A percentile compares a stretch with the other conserved stretches of the same genome.
Conservation (phyloP, 305 asterid species). For the Rubia balearica region DNA sequence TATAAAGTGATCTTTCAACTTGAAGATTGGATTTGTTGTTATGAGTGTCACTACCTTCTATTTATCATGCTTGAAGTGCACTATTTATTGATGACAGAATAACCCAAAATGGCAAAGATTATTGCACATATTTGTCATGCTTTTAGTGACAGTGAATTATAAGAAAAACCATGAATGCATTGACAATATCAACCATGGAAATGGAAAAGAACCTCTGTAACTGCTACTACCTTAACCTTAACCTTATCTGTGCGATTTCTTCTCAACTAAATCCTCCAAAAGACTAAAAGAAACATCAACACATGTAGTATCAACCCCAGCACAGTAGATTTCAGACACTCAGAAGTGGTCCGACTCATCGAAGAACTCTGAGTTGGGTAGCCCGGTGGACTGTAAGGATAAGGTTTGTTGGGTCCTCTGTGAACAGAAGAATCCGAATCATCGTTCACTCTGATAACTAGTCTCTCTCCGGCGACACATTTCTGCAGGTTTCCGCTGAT, state of each 20-base stretch:
- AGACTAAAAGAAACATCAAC: background rate
- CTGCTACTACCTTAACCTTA: background rate
- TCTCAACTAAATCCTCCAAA: background rate
- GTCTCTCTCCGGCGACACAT: background rate
- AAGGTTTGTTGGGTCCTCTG: too few relatives aligned
- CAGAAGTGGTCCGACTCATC: background rate
- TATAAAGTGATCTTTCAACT: background rate
- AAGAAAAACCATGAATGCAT: background rate
- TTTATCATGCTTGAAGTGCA: background rate
- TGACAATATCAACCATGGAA: too few relatives aligned
- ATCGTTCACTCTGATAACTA: background rate
- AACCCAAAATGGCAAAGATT: background rate
- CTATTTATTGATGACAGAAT: background rate
- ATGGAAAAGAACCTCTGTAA: too few relatives aligned
- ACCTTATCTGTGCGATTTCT: background rate
- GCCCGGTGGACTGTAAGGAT: background rate
- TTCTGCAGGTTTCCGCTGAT: background rate
- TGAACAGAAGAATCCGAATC: background rate
- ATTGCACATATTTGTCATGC: background rate
- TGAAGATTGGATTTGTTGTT: background rate
- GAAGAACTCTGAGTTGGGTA: background rate
- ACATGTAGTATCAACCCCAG: background rate
- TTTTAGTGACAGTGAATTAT: background rate
- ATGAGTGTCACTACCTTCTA: background rate
- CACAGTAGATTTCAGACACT: background rate